phyloP scores from a whole-genome alignment of 1,284 basidiomycete species.

The Paramarasmius palmivorus region DNA sequence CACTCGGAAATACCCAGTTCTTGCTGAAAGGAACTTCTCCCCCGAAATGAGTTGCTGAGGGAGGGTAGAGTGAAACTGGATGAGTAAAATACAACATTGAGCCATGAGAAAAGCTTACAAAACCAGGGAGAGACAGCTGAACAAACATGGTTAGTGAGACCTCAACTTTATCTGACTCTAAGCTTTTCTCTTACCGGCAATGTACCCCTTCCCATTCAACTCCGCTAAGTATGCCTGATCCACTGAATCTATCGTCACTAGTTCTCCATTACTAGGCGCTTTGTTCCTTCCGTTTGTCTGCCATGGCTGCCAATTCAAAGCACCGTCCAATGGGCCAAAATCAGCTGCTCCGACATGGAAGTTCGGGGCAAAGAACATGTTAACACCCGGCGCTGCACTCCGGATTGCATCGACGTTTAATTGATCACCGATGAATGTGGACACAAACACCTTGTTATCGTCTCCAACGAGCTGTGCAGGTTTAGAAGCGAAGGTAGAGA shows the following conservation, averaged over 20 bases:
- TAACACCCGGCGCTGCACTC: slow-evolving; percentile 12
- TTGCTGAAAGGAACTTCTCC: slow-evolving; percentile 24
- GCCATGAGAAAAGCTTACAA: not conserved
- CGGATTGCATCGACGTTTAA: slow-evolving; percentile 17
- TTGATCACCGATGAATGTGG: slow-evolving; percentile 21
- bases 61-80: slow-evolving; percentile 11
- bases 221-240: not conserved
- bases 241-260: not conserved
- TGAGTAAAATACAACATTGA: not conserved
- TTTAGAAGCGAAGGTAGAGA: slow-evolving; percentile 20
- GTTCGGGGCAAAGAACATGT: slow-evolving; percentile 21
- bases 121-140: slow-evolving; percentile 15
- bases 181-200: not conserved
- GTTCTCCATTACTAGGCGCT: slow-evolving; percentile 14
- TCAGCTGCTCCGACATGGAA: slow-evolving; percentile 20
- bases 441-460: slow-evolving; percentile 17
- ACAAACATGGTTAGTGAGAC: slow-evolving; percentile 7
- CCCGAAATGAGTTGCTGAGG: slow-evolving; percentile 34
- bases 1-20: slow-evolving; percentile 35
- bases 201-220: slow-evolving; percentile 1
- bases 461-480: slow-evolving; percentile 18
- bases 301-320: slow-evolving; percentile 24
- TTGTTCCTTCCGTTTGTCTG: slow-evolving; percentile 23
- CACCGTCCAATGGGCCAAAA: slow-evolving; percentile 21
- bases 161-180: not conserved